phyloP scores from a whole-genome alignment of 2,329 filamentous ascomycete genomes.

The Venturiaceae sp. region DNA sequence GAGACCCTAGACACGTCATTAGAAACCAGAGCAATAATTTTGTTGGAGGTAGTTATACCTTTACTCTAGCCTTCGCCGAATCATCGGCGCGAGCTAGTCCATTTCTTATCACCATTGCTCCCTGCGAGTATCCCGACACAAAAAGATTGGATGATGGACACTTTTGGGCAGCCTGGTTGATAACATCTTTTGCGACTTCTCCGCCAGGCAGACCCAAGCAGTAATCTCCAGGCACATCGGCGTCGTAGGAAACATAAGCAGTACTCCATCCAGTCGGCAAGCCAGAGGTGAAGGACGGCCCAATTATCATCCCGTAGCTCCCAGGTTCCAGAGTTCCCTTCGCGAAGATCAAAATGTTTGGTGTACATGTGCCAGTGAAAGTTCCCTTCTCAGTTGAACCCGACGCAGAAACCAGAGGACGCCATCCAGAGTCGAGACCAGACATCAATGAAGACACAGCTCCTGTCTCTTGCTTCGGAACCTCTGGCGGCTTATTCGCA shows the following conservation, averaged over 20 bases:
- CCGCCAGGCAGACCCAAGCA: constrained; percentile 1
- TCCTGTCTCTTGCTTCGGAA: neutral
- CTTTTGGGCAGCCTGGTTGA: neutral
- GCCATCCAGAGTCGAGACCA: neutral
- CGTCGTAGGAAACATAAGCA: neutral
- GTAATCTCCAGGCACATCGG: neutral
- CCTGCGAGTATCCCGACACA: neutral
- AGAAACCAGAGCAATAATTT: too few relatives aligned
- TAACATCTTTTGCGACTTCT: neutral
- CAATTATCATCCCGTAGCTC: neutral
- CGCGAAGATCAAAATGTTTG: constrained; percentile 5
- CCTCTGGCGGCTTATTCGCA: neutral
- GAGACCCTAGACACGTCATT: too few relatives aligned
- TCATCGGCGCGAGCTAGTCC: neutral
- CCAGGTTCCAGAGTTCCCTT: constrained; percentile 3
- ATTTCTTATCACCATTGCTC: neutral
- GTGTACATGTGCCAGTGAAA: neutral
- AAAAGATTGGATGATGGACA: neutral
- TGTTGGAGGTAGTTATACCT: too few relatives aligned
- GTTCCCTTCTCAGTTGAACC: neutral
- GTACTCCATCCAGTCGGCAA: neutral
- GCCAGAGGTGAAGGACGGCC: neutral
- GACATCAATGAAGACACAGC: neutral
- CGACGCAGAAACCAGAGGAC: neutral
- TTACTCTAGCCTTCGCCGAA: neutral